Evolutionary conservation across 1,284 basidiomycete genomes (phyloP).

Genomic region (Ustilago lituana): DNA sequence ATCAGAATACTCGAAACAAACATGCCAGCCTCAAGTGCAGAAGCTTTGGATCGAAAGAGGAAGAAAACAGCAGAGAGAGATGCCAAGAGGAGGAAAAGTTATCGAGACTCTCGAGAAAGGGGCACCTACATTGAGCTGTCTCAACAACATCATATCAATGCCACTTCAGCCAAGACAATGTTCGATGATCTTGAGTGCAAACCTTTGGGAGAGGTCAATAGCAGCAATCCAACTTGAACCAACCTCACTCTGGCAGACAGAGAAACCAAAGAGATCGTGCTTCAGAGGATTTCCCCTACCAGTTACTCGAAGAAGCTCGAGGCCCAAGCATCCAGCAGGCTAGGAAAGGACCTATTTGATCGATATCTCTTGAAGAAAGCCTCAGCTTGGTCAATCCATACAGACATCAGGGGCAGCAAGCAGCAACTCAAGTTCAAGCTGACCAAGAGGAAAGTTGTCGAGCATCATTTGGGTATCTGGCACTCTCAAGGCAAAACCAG

Average conservation of each 20-base stretch:
- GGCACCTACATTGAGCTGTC: no score
- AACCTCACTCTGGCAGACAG: slow-evolving; percentile 1
- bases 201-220: no score
- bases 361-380: background rate
- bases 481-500: background rate
- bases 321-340: background rate
- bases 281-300: slow-evolving; percentile 1
- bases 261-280: background rate
- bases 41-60: no score
- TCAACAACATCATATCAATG: no score
- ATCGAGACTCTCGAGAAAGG: no score
- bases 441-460: background rate
- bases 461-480: slow-evolving; percentile 3
- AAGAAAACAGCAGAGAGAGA: no score
- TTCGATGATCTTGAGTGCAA: background rate
- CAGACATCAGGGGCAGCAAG: no score
- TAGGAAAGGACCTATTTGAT: background rate
- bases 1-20: background rate
- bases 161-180: no score
- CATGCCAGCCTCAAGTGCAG: no score
- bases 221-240: no score
- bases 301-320: slow-evolving; percentile 1
- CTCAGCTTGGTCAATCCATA: background rate
- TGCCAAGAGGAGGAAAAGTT: no score
- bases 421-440: background rate